Evolutionary conservation across 202 grass and related monocot species (phyloP).

Genomic region (Schoenoplectus triqueter): DNA sequence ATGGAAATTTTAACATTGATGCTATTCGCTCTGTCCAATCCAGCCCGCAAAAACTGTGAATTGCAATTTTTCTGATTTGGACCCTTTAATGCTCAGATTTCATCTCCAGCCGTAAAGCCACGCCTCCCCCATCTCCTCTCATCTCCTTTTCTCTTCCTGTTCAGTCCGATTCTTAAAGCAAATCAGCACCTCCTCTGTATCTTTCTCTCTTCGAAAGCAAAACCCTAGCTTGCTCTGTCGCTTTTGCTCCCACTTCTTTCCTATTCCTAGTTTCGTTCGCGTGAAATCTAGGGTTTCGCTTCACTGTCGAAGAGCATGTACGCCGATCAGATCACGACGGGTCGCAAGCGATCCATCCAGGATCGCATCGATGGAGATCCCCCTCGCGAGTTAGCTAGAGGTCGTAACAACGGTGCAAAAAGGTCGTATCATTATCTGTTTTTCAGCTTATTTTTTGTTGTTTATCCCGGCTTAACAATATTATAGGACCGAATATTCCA

Average conservation of each 20-base stretch:
- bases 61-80: neutral
- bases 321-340: conserved; percentile 80
- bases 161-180: conserved; percentile 4
- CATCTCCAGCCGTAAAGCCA: conserved; percentile 22
- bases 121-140: neutral
- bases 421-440: conserved; percentile 31
- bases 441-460: neutral
- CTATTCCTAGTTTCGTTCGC: neutral
- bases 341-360: conserved; percentile 77
- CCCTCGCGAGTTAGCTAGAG: conserved; percentile 39
- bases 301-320: conserved; percentile 54
- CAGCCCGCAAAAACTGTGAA: conserved; percentile 1
- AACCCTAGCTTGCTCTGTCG: neutral
- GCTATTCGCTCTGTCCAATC: neutral
- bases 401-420: conserved; percentile 42
- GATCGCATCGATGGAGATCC: conserved; percentile 77
- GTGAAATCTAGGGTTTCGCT: conserved; percentile 31
- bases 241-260: neutral
- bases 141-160: neutral
- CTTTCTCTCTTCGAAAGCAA: neutral
- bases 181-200: neutral
- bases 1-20: neutral
- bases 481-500: neutral
- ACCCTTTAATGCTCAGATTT: no score
- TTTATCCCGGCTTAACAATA: neutral